phyloP scores from a whole-genome alignment of 805 yeast species.

The Candida oleophila region DNA sequence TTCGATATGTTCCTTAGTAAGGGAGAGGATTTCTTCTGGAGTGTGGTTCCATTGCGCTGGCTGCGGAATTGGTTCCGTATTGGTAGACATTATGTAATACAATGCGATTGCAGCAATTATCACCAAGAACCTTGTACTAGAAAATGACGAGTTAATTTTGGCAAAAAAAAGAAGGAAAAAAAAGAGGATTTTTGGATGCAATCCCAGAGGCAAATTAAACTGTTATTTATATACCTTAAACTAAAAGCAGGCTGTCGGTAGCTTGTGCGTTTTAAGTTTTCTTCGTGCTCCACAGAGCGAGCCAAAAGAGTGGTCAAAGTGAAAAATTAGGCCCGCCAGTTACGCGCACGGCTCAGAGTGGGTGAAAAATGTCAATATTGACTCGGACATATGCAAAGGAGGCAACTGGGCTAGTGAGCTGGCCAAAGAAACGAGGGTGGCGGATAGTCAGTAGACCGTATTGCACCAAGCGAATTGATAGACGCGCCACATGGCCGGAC shows the following conservation, averaged over 20 bases:
- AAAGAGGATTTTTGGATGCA: too few species aligned
- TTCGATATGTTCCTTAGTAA: slow-evolving; percentile 45
- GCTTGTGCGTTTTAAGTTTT: not conserved
- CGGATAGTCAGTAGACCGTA: too few species aligned
- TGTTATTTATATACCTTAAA: too few species aligned
- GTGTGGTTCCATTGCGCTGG: slow-evolving; percentile 64
- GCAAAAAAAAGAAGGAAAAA: not conserved
- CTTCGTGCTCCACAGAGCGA: not conserved
- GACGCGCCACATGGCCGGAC: too few species aligned
- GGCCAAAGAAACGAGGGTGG: too few species aligned
- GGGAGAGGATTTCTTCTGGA: slow-evolving; percentile 44
- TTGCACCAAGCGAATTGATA: too few species aligned
- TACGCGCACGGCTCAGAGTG: not conserved
- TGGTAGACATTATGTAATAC: not conserved
- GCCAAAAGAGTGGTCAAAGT: not conserved
- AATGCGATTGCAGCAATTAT: not conserved
- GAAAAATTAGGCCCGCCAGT: not conserved
- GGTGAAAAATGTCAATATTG: not conserved
- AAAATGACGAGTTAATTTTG: not conserved
- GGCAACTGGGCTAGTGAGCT: not conserved
- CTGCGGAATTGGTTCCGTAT: slow-evolving; percentile 26
- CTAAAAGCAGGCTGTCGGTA: too few species aligned
- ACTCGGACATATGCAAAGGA: not conserved
- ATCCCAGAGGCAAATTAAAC: too few species aligned
- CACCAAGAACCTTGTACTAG: not conserved